Evolutionary conservation across 331 rosid genomes (phyloP).

Genomic region (Saraca asoca): DNA sequence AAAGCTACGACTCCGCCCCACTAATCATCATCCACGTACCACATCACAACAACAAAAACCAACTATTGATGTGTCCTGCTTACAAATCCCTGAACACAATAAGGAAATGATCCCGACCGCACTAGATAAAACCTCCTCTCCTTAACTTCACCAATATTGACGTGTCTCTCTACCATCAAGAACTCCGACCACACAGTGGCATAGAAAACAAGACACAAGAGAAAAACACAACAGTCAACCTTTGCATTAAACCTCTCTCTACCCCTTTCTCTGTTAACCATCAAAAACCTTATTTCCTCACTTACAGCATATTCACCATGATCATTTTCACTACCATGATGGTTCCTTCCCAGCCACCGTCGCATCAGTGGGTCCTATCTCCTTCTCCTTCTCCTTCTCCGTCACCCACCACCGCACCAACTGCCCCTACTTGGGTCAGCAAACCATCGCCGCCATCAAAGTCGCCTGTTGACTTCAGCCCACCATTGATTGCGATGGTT

Average conservation of each 20-base stretch:
- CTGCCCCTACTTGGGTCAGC: neutral
- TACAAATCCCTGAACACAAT: too few relatives aligned
- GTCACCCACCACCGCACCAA: neutral
- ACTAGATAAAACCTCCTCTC: conserved; percentile 8
- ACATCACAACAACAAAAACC: too few relatives aligned
- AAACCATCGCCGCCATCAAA: conserved; percentile 46
- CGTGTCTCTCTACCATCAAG: conserved; percentile 37
- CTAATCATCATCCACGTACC: too few relatives aligned
- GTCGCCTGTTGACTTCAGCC: conserved; percentile 76
- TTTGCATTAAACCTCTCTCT: conserved; percentile 39
- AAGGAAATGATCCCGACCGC: neutral
- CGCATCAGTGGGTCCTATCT: conserved; percentile 29
- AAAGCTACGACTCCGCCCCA: too few relatives aligned
- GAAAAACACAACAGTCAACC: neutral
- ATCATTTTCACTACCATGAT: neutral
- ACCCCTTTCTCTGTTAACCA: neutral
- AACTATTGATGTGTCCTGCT: too few relatives aligned
- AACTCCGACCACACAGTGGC: conserved; percentile 27
- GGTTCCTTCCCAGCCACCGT: conserved; percentile 31
- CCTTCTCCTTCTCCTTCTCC: neutral
- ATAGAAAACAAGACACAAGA: neutral
- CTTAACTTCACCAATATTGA: conserved; percentile 42
- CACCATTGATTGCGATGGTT: conserved; percentile 86
- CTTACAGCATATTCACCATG: neutral
- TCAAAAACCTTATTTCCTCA: neutral